Base-by-base conservation (phyloP, 768 basidiomycete genomes). In the Podaxis sp. region DNA sequence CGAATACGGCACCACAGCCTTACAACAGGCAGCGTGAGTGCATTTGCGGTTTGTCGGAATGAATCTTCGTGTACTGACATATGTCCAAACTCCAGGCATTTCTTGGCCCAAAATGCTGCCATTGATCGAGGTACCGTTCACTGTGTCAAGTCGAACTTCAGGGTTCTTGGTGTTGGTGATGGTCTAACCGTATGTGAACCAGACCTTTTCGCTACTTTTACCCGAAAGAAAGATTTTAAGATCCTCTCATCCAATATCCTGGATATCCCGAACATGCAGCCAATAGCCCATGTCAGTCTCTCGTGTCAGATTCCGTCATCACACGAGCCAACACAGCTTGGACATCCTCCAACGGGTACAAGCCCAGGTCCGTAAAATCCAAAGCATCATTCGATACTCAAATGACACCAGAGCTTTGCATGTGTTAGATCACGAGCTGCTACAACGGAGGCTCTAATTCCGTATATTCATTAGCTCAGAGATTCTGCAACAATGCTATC, bases 121-220 rank as follows among this genome's bases (percentile, higher is more conserved):
- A 87, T 89, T 53, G 76, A 77, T 2, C 73, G 74, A 3, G 83
- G 82, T 9, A 76, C 70, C 0, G 65, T 83, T 3, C 66, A 71
- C 3, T 86, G 85, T 2, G 62, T 82, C 4, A 74, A 72, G 2
- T 77, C 88, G 52, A 87, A 87, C 65, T 78, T 89, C n/a, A 81
- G 85, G 69, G 76, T 80, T 26, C 79, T 87, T n/a, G 87, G 84
- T 17, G 76, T 89, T 22, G 87, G 87, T 17, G 79, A 89, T 67
- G 86, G 86, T 11, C 71, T 87, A 24, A 87, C 86, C 4, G 85
- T 86, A 70, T 13, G 78, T 53, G 13, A 22, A 33, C 1, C 8
- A 8, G 9, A 19, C 7, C 13, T 19, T 44, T 17, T 52, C 30
- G 9, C 55, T 24, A 64, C 38, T 7, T 22, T 36, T 8, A 6